A percentile compares a stretch with the other conserved stretches of the same genome.
These are phyloP conservation scores for Suillus fuscotomentosus DNA, from an alignment of 768 basidiomycete genomes.

Conservation along the genomic window DNA sequence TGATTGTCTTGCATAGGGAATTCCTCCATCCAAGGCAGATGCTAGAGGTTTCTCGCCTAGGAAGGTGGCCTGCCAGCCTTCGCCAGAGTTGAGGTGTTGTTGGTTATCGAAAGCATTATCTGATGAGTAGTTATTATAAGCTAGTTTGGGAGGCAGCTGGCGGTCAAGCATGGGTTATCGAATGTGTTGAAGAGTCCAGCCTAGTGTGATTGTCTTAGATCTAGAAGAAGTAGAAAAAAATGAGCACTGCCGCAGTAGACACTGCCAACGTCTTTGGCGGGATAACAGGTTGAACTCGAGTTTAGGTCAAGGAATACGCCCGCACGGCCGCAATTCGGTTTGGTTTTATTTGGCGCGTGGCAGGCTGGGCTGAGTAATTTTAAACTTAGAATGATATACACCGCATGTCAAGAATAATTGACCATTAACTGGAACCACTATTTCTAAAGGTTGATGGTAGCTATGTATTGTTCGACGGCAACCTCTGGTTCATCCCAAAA, in stretches of 20 bases:
- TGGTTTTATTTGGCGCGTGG: slow-evolving; percentile 1
- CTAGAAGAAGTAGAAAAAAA: neutral
- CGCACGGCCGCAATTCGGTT: slow-evolving; percentile 3
- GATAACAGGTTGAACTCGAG: neutral
- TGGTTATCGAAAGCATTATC: slow-evolving; percentile 19
- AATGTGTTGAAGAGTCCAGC: neutral
- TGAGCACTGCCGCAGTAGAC: neutral
- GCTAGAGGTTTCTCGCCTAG: slow-evolving; percentile 12
- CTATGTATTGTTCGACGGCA: neutral
- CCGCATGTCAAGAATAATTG: neutral
- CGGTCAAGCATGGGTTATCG: slow-evolving; percentile 14
- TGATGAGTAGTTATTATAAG: slow-evolving; percentile 14
- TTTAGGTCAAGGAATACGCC: neutral
- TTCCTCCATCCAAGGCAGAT: slow-evolving; percentile 6
- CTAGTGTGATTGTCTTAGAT: neutral
- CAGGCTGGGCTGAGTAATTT: neutral
- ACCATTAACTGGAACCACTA: neutral
- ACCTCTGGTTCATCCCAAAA: neutral
- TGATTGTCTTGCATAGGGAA: slow-evolving; percentile 3
- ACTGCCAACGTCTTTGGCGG: neutral
- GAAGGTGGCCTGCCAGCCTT: slow-evolving; percentile 25
- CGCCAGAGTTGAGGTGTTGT: slow-evolving; percentile 11
- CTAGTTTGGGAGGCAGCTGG: slow-evolving; percentile 5
- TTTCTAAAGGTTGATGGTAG: neutral
- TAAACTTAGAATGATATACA: neutral